Evolutionary conservation across 805 yeast genomes (phyloP).

Genomic region (Monosporozyma yasuniensis): DNA sequence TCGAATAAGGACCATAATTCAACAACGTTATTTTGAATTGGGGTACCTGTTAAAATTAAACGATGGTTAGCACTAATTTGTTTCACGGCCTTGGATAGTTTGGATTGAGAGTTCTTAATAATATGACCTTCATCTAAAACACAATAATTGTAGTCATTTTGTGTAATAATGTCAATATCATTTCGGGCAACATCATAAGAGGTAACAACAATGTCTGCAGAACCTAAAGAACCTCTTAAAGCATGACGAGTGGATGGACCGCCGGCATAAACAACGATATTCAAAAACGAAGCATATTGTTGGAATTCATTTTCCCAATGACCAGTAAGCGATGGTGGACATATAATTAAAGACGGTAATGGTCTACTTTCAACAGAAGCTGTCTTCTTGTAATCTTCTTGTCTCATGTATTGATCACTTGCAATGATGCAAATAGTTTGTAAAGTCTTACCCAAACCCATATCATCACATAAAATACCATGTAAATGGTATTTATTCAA

Average conservation of each 20-base stretch:
- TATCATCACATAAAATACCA: slow-evolving; percentile 97
- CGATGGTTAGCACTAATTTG: slow-evolving; percentile 78
- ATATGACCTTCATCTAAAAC: slow-evolving; percentile 97
- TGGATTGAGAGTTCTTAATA: slow-evolving; percentile 83
- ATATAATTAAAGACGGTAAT: slow-evolving; percentile 76
- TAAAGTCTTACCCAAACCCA: slow-evolving; percentile 96
- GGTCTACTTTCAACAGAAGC: slow-evolving; percentile 56
- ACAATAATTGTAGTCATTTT: slow-evolving; percentile 78
- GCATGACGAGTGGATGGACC: slow-evolving; percentile 63
- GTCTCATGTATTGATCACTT: slow-evolving; percentile 85
- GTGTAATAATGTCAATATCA: slow-evolving; percentile 58
- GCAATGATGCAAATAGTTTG: slow-evolving; percentile 97
- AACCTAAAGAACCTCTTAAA: slow-evolving; percentile 42
- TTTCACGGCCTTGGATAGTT: slow-evolving; percentile 83
- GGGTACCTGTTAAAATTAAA: slow-evolving; percentile 89
- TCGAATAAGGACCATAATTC: slow-evolving; percentile 98
- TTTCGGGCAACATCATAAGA: slow-evolving; percentile 95
- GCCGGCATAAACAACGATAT: slow-evolving; percentile 85
- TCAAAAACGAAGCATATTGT: slow-evolving; percentile 82
- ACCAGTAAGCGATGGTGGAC: slow-evolving; percentile 97
- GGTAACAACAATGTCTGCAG: slow-evolving; percentile 81
- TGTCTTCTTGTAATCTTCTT: slow-evolving; percentile 54
- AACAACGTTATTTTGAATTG: slow-evolving; percentile 92
- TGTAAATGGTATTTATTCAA: slow-evolving; percentile 90
- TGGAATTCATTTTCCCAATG: slow-evolving; percentile 97